phyloP scores from a whole-genome alignment of 2,329 filamentous ascomycete genomes.

The Sphaerulina vaccinii region DNA sequence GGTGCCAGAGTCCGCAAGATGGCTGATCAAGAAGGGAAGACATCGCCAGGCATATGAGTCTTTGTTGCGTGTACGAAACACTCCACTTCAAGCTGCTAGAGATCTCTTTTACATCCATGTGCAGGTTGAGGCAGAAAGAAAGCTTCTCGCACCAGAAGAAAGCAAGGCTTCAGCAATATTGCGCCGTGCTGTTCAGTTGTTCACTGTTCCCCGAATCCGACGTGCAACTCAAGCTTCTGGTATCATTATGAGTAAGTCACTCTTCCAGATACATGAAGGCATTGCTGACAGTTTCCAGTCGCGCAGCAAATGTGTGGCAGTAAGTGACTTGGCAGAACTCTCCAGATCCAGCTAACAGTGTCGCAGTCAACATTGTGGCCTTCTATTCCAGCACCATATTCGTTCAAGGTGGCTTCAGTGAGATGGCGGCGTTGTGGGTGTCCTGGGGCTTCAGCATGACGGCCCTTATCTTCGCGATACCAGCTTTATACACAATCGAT shows the following conservation, averaged over 20 bases:
- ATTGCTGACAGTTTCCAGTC: too few species aligned
- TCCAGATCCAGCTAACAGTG: neutral
- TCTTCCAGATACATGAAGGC: too few species aligned
- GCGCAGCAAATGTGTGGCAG: slow-evolving; percentile 20
- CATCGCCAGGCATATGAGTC: slow-evolving; percentile 42
- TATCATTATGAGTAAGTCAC: slow-evolving; percentile 25
- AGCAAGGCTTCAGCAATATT: slow-evolving; percentile 3
- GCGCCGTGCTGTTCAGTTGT: slow-evolving; percentile 22
- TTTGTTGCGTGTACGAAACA: slow-evolving; percentile 40
- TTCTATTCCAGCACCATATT: slow-evolving; percentile 40
- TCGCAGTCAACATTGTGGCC: slow-evolving; percentile 19
- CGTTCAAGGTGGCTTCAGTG: slow-evolving; percentile 36
- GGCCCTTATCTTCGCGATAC: slow-evolving; percentile 59
- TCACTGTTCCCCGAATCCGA: slow-evolving; percentile 29
- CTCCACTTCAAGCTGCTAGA: slow-evolving; percentile 33
- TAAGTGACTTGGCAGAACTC: neutral
- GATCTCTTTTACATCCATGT: slow-evolving; percentile 35
- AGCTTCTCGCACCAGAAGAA: slow-evolving; percentile 11
- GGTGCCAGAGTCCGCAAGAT: slow-evolving; percentile 40
- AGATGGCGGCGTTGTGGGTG: slow-evolving; percentile 52
- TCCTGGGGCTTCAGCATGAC: slow-evolving; percentile 60
- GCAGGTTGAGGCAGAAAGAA: slow-evolving; percentile 30
- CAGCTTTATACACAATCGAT: slow-evolving; percentile 54
- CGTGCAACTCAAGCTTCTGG: slow-evolving; percentile 26
- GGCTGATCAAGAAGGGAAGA: slow-evolving; percentile 28